phyloP scores from a whole-genome alignment of 2,329 filamentous ascomycete genomes.

The Pseudopithomyces maydicus region DNA sequence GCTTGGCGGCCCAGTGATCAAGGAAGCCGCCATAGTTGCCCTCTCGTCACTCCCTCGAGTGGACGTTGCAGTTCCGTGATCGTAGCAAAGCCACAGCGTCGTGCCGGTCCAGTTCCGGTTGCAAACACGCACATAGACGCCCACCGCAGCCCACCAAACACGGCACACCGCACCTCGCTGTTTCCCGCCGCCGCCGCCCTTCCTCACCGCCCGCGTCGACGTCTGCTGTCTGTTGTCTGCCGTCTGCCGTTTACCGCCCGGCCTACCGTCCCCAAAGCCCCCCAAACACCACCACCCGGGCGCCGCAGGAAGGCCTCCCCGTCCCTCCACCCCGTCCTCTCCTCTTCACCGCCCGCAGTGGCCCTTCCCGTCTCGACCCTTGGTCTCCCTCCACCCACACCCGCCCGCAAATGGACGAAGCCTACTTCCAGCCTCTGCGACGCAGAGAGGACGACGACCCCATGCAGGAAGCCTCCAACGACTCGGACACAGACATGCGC shows the following conservation, averaged over 20 bases:
- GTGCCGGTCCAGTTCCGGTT: background rate
- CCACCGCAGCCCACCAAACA: background rate
- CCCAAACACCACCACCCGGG: too few relatives aligned
- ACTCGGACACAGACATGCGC: conserved; percentile 44
- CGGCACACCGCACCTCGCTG: too few relatives aligned
- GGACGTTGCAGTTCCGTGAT: conserved; percentile 7
- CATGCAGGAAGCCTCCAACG: conserved; percentile 26
- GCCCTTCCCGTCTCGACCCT: too few relatives aligned
- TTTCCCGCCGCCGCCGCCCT: conserved; percentile 11
- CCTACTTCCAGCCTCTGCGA: conserved; percentile 31
- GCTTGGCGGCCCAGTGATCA: conserved; percentile 6
- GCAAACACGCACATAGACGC: background rate
- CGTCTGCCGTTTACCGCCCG: background rate
- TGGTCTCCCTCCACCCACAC: too few relatives aligned
- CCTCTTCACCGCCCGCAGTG: too few relatives aligned
- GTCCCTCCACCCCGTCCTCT: too few relatives aligned
- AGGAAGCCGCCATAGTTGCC: conserved; percentile 2
- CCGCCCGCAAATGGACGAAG: conserved; percentile 37
- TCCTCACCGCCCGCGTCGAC: too few relatives aligned
- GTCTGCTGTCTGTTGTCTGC: too few relatives aligned
- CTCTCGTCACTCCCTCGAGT: conserved; percentile 15
- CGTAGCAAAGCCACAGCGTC: background rate
- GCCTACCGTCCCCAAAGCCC: too few relatives aligned
- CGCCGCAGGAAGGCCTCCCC: too few relatives aligned
- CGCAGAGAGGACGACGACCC: conserved; percentile 24